Evolutionary conservation across 2,329 filamentous ascomycete species (phyloP).

Genomic region (Fusarium sp.): DNA sequence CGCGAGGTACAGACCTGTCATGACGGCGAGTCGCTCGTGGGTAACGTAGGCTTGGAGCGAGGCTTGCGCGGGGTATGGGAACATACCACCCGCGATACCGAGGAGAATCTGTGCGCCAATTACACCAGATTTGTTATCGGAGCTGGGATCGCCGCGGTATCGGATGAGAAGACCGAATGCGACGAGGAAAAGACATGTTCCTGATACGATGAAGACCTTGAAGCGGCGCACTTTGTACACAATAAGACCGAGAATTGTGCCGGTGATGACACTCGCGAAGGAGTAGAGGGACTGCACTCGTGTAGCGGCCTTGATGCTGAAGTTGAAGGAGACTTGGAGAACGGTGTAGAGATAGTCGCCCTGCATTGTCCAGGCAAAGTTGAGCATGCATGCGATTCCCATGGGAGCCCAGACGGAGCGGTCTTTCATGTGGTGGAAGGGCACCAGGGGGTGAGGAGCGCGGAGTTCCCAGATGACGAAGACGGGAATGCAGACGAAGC

Average conservation of each 20-base stretch:
- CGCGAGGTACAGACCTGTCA: conserved; percentile 72
- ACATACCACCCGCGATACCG: conserved; percentile 73
- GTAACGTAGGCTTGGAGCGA: conserved; percentile 56
- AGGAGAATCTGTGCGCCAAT: conserved; percentile 72
- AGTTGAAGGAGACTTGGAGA: conserved; percentile 70
- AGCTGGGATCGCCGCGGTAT: conserved; percentile 65
- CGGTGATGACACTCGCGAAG: conserved; percentile 67
- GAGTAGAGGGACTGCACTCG: conserved; percentile 71
- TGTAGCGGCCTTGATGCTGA: conserved; percentile 66
- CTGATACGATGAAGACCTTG: conserved; percentile 72
- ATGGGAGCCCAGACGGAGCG: conserved; percentile 73
- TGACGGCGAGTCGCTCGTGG: conserved; percentile 69
- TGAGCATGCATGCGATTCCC: conserved; percentile 67
- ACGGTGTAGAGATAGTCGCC: conserved; percentile 74
- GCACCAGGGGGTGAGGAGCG: conserved; percentile 66
- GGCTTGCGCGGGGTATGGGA: conserved; percentile 63
- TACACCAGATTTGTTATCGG: conserved; percentile 63
- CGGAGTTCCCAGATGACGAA: conserved; percentile 63
- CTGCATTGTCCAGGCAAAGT: conserved; percentile 72
- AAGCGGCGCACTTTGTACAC: conserved; percentile 69
- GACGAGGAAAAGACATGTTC: conserved; percentile 71
- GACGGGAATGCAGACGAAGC: conserved; percentile 60
- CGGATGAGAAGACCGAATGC: conserved; percentile 73
- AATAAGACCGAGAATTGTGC: conserved; percentile 66
- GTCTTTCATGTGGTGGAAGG: conserved; percentile 71